Conservation (phyloP, 306 rosid genomes). For the Quercus wislizeni region DNA sequence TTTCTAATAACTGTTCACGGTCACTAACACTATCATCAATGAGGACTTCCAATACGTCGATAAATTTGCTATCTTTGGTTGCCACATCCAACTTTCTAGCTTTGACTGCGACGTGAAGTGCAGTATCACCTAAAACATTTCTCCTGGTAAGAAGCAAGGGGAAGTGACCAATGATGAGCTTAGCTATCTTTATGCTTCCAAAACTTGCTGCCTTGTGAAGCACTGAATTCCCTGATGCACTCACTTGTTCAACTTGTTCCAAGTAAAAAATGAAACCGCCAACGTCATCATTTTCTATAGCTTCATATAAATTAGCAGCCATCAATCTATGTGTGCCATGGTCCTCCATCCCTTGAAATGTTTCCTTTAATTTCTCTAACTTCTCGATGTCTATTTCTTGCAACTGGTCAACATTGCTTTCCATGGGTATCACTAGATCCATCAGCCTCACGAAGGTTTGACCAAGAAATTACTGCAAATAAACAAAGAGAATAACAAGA, state of each 20-base stretch:
- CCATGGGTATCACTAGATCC: too few species aligned
- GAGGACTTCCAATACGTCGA: not conserved
- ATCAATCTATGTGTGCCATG: rapidly evolving
- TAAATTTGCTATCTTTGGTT: not conserved
- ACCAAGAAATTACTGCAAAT: too few species aligned
- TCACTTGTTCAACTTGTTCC: not conserved
- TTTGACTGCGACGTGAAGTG: not conserved
- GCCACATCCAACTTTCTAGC: not conserved
- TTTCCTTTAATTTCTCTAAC: too few species aligned
- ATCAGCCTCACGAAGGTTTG: too few species aligned
- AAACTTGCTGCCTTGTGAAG: not conserved
- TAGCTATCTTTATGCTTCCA: not conserved
- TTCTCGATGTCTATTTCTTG: too few species aligned
- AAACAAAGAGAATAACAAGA: too few species aligned
- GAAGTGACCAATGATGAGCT: not conserved
- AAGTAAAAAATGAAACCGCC: rapidly evolving
- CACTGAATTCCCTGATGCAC: not conserved
- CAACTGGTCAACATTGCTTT: too few species aligned
- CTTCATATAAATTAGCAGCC: rapidly evolving
- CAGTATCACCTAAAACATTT: not conserved
- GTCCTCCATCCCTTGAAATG: too few species aligned
- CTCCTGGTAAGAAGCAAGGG: not conserved
- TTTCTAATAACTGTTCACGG: not conserved
- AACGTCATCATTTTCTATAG: rapidly evolving
- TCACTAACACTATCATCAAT: not conserved